phyloP scores from a whole-genome alignment of 2,329 filamentous ascomycete species.

The Pezicula carpinea region DNA sequence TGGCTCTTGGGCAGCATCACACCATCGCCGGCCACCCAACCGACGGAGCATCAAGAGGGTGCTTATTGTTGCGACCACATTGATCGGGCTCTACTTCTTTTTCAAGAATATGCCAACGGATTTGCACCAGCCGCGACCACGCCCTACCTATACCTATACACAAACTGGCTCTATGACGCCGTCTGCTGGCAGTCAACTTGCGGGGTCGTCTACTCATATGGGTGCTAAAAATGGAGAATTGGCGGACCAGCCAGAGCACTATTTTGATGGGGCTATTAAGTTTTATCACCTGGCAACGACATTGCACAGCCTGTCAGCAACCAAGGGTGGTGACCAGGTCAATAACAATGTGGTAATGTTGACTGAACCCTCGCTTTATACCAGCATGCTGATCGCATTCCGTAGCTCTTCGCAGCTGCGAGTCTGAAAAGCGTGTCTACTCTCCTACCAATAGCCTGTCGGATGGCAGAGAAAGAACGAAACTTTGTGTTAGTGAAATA shows the following conservation, averaged over 20 bases:
- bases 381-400: slow-evolving; percentile 7
- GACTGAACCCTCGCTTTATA: neutral
- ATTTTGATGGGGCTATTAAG: slow-evolving; percentile 66
- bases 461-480: slow-evolving; percentile 67
- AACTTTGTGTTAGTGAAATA: slow-evolving; percentile 52
- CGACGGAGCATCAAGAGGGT: slow-evolving; percentile 53
- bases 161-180: slow-evolving; percentile 13
- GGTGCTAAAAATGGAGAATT: slow-evolving; percentile 11
- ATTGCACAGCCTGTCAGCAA: slow-evolving; percentile 54
- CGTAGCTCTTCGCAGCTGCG: slow-evolving; percentile 66
- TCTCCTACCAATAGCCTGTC: slow-evolving; percentile 77
- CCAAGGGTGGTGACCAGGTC: slow-evolving; percentile 42
- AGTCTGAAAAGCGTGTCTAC: slow-evolving; percentile 68
- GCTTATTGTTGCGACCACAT: slow-evolving; percentile 39
- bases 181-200: slow-evolving; percentile 4
- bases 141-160: slow-evolving; percentile 35
- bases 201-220: slow-evolving; percentile 2
- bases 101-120: slow-evolving; percentile 57
- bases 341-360: slow-evolving; percentile 64
- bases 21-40: slow-evolving; percentile 35
- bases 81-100: slow-evolving; percentile 57
- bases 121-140: slow-evolving; percentile 26
- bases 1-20: slow-evolving; percentile 23
- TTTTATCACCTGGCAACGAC: slow-evolving; percentile 62
- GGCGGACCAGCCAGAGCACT: slow-evolving; percentile 31